Evolutionary conservation across 2,329 filamentous ascomycete species (phyloP).

Genomic region (Cercospora sp.): DNA sequence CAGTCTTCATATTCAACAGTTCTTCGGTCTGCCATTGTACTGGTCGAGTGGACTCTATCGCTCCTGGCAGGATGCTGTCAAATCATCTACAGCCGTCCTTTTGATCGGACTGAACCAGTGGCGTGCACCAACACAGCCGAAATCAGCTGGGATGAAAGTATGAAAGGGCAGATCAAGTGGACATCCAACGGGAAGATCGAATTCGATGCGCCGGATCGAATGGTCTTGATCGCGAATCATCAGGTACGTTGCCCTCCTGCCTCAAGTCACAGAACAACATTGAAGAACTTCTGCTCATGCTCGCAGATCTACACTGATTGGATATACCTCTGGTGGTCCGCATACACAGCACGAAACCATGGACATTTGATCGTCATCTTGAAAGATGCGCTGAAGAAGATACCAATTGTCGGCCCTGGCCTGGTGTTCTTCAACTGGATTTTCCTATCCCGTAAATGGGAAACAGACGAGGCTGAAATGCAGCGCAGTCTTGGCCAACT

Average conservation of each 20-base stretch:
- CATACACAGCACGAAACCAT: slow-evolving; percentile 67
- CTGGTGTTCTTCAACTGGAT: slow-evolving; percentile 90
- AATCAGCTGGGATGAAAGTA: slow-evolving; percentile 78
- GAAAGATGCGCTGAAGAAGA: slow-evolving; percentile 80
- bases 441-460: slow-evolving; percentile 90
- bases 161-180: slow-evolving; percentile 70
- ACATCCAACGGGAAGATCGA: slow-evolving; percentile 69
- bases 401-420: slow-evolving; percentile 77
- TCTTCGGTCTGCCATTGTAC: slow-evolving; percentile 12
- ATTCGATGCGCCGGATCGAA: slow-evolving; percentile 75
- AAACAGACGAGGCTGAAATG: slow-evolving; percentile 72
- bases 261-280: not conserved
- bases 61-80: slow-evolving; percentile 41
- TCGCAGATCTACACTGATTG: slow-evolving; percentile 66
- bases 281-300: not conserved
- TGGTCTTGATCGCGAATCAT: slow-evolving; percentile 83
- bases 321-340: slow-evolving; percentile 92
- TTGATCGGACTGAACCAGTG: slow-evolving; percentile 77
- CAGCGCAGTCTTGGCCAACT: slow-evolving; percentile 73
- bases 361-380: slow-evolving; percentile 88
- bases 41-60: slow-evolving; percentile 5
- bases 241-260: slow-evolving; percentile 47
- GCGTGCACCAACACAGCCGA: slow-evolving; percentile 80
- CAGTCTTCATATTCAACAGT: slow-evolving; percentile 23
- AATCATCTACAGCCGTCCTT: slow-evolving; percentile 73